phyloP scores from a whole-genome alignment of 2,329 filamentous ascomycete genomes.

The Paraphoma sp. region DNA sequence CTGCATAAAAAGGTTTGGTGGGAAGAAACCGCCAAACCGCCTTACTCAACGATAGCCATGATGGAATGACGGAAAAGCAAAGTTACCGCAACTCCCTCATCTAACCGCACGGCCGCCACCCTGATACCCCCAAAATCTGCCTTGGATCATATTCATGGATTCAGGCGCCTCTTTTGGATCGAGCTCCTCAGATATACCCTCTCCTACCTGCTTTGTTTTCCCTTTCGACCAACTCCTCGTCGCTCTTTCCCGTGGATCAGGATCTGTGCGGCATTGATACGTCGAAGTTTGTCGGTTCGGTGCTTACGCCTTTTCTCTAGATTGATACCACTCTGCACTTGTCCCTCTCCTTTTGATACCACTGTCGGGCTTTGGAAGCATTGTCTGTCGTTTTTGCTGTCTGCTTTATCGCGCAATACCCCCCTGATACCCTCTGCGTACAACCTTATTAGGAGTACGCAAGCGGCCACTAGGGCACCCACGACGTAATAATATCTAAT shows the following conservation, averaged over 20 bases:
- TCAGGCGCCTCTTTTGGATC: conserved; percentile 39
- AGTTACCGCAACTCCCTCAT: conserved; percentile 47
- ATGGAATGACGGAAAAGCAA: conserved; percentile 54
- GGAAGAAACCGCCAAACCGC: conserved; percentile 44
- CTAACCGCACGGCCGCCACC: conserved; percentile 46
- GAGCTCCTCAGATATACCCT: conserved; percentile 36
- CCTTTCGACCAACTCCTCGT: conserved; percentile 35
- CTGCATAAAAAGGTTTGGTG: conserved; percentile 53
- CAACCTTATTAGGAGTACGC: conserved; percentile 49
- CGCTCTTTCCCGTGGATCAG: conserved; percentile 38
- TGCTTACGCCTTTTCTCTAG: conserved; percentile 49
- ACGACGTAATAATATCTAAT: conserved; percentile 50
- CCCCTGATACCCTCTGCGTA: conserved; percentile 51
- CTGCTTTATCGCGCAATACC: conserved; percentile 49
- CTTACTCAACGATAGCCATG: conserved; percentile 49
- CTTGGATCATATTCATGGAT: conserved; percentile 32
- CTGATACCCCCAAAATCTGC: conserved; percentile 41
- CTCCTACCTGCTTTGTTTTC: conserved; percentile 37
- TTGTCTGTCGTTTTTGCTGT: conserved; percentile 35
- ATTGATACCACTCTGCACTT: conserved; percentile 52
- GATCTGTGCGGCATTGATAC: conserved; percentile 45
- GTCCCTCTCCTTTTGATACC: conserved; percentile 50
- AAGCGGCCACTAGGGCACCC: conserved; percentile 50
- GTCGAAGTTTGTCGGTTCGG: conserved; percentile 39
- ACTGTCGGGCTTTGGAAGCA: conserved; percentile 36